Evolutionary conservation across 1,284 basidiomycete species (phyloP).

Genomic region (Pseudozyma hubeiensis): DNA sequence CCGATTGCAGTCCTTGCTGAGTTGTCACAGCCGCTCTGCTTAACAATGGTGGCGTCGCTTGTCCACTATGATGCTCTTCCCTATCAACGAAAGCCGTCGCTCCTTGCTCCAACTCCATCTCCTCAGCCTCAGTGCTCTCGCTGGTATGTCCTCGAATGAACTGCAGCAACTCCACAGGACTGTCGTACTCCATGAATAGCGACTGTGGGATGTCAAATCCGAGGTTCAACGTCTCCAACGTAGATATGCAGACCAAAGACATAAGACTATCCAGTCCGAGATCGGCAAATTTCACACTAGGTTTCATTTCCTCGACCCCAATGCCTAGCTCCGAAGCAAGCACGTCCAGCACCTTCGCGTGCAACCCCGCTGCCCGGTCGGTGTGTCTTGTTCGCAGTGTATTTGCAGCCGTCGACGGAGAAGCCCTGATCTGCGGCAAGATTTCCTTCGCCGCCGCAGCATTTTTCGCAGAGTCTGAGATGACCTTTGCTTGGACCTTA

Average conservation of each 20-base stretch:
- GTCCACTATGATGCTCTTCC: no score
- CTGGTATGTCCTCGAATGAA: conserved; percentile 33
- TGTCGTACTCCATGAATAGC: conserved; percentile 47
- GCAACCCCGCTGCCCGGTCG: conserved; percentile 8
- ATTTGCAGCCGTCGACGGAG: not conserved
- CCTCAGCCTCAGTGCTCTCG: conserved; percentile 4
- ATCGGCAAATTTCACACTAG: conserved; percentile 37
- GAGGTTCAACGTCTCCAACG: conserved; percentile 33
- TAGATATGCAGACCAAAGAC: conserved; percentile 50
- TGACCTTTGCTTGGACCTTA: not conserved
- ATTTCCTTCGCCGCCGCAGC: not conserved
- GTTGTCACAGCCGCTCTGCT: no score
- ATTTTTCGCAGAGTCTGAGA: not conserved
- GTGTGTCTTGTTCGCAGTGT: not conserved
- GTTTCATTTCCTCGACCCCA: conserved; percentile 33
- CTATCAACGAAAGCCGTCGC: no score
- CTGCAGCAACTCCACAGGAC: conserved; percentile 32
- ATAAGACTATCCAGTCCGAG: conserved; percentile 52
- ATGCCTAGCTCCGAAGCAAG: conserved; percentile 45
- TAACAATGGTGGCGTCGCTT: not conserved
- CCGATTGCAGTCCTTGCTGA: not conserved
- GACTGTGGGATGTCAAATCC: conserved; percentile 42
- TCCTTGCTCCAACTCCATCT: not conserved
- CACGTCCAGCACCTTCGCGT: conserved; percentile 24
- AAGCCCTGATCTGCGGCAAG: not conserved